Evolutionary conservation across 441 rosid species (phyloP), one percentile per base, ranked within the genome.

Genomic region (Gossypium gossypioides): DNA sequence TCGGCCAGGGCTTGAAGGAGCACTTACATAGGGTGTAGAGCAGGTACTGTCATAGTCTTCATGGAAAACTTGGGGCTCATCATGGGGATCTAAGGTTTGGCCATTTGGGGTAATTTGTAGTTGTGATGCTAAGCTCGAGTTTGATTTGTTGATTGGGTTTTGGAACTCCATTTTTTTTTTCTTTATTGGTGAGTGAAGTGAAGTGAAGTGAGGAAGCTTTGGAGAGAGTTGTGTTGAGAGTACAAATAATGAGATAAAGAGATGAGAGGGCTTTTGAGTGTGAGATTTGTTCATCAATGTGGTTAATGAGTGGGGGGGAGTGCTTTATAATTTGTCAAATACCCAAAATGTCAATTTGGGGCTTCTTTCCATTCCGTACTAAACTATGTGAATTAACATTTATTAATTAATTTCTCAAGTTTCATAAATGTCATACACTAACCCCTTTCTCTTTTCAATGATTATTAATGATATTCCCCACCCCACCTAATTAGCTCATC

Each of bases 1-100:
- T 24, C 96, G 89, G 37, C 94, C 94, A 16, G 99, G 99, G 79
- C 97, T 92, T 0, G 99, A 95, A 24, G 99, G 99, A 40, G 97
- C 99, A 61, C 96, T 89, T 6, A 92, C 99, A 74, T 86, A 95
- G 6, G 97, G 99, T 8, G 99, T 88, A 21, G 99, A 94, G 75
- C 96, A 92, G 68, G 83, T 80, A 73, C 89, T 85, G 77, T 83
- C 96, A 19, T 82, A 40, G 56, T 88, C 94, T 22, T 89, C 97
- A 65, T 73, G 42, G 71, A 66, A 79, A 72, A 68, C 72, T 8
- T 76, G 78, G 32, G 40, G 40, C 40, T 34, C 40, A 34, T 34
- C 40, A 34, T 34, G 40, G 40, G 52, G 59, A 57, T 56, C 42
- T 2, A 24, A 37, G 37, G 50, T 50, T 52, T 59, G 66, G 18